Conservation (phyloP, 2,329 filamentous ascomycete species). For the Geoglossum cookeanum region DNA sequence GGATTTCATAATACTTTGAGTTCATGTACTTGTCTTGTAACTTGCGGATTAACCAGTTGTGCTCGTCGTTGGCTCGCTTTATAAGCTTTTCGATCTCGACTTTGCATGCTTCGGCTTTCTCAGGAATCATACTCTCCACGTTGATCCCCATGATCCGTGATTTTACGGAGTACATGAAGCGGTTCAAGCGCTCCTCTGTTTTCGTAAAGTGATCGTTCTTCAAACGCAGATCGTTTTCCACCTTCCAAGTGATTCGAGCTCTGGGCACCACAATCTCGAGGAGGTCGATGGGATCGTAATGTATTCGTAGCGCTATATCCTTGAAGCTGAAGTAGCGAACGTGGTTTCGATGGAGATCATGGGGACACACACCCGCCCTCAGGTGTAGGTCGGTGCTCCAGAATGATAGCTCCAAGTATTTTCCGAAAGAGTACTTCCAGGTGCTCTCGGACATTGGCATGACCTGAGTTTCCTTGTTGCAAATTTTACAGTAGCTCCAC, state of each 20-base stretch:
- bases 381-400: conserved; percentile 74
- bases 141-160: conserved; percentile 72
- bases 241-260: conserved; percentile 88
- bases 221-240: conserved; percentile 76
- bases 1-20: conserved; percentile 91
- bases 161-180: conserved; percentile 77
- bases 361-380: conserved; percentile 58
- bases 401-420: conserved; percentile 93
- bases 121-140: conserved; percentile 73
- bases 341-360: conserved; percentile 85
- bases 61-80: conserved; percentile 69
- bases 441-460: conserved; percentile 84
- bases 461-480: conserved; percentile 74
- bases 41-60: conserved; percentile 50
- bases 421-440: conserved; percentile 97
- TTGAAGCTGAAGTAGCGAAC: conserved; percentile 81
- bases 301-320: conserved; percentile 69
- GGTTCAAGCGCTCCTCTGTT: conserved; percentile 62
- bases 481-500: conserved; percentile 94
- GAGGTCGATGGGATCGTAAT: conserved; percentile 82
- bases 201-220: conserved; percentile 81
- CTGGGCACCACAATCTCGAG: conserved; percentile 88
- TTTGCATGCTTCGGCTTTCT: conserved; percentile 68
- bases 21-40: conserved; percentile 82
- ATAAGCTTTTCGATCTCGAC: conserved; percentile 61